Conservation (phyloP, 2,329 filamentous ascomycete species). For the Aureobasidium sp. region DNA sequence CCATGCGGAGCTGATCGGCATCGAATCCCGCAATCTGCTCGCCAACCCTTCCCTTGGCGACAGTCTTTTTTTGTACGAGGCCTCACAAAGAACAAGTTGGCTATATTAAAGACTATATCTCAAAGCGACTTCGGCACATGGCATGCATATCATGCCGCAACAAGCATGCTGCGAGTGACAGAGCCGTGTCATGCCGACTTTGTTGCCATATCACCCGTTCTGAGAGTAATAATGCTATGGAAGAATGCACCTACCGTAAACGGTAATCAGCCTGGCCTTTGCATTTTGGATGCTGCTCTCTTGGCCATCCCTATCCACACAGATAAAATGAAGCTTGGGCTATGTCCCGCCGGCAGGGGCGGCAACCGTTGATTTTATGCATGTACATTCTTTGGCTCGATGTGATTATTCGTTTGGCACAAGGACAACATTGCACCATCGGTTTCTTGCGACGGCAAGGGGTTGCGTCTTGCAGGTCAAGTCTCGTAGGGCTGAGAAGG, state of each 20-base stretch:
- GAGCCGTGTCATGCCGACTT: too few species aligned
- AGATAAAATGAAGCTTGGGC: neutral
- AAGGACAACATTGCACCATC: neutral
- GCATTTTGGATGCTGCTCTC: neutral
- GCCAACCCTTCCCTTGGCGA: neutral
- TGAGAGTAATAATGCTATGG: neutral
- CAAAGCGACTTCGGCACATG: too few species aligned
- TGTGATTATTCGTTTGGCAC: neutral
- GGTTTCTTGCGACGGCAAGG: neutral
- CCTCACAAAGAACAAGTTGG: too few species aligned
- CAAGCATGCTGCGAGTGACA: too few species aligned
- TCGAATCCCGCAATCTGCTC: neutral
- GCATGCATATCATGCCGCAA: too few species aligned
- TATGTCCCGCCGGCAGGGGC: neutral
- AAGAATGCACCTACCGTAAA: neutral
- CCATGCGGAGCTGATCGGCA: conserved; percentile 4
- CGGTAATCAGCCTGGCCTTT: neutral
- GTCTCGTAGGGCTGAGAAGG: neutral
- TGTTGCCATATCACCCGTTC: too few species aligned
- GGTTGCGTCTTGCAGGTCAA: neutral
- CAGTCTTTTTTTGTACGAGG: neutral
- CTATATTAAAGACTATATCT: too few species aligned
- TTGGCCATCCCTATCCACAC: neutral
- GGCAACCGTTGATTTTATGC: neutral
- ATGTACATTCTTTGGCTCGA: neutral